Evolutionary conservation across 2,329 filamentous ascomycete species (phyloP), one percentile per base, ranked within the genome.

Genomic region (Aspergillaceae sp.): DNA sequence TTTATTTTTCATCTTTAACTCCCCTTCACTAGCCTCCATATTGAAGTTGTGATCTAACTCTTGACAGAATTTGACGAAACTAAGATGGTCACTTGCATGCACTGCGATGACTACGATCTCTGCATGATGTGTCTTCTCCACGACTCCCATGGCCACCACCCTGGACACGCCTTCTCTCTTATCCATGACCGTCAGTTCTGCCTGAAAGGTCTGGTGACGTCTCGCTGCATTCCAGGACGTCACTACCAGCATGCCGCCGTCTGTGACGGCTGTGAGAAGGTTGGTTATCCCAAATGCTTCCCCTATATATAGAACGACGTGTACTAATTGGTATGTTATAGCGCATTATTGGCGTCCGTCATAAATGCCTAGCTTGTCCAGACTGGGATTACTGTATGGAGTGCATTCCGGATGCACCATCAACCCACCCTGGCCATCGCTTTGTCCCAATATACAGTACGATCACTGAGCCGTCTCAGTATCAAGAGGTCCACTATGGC

Each of bases 311-410:
- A 19, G 1, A 19, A 19, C 19, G 1, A 19, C 19, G 19, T 19
- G 19, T 19, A 19, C 19, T 19, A 46, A 38, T 57, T 66, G 48
- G 65, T 44, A 29, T 28, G n/a, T 45, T 41, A 33, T 51, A 83
- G 76, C 82, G 81, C 65, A 92, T 98, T 59, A 76, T 78, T 56
- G 94, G 92, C 57, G 77, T 95, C 47, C 91, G 92, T 56, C 85
- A 97, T 79, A 98, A 98, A 77, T 98, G 92, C 67, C 76, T 97
- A 53, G 84, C 88, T 64, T 98, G 92, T 74, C 92, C 94, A 38
- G 92, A 98, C 67, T 98, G 88, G 86, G 92, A 98, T 62, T 97
- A 87, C 71, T 98, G 92, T 74, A 76, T 78, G 27, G 74, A 79
- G 6, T 98, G 94, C 68, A 68, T 87, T 48, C 70, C 75, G 57